Percentiles rank a stretch among this genome's conserved stretches.
These are phyloP conservation scores for Gynandropsis gynandra DNA, from an alignment of 345 rosid species.

Conservation along the genomic window DNA sequence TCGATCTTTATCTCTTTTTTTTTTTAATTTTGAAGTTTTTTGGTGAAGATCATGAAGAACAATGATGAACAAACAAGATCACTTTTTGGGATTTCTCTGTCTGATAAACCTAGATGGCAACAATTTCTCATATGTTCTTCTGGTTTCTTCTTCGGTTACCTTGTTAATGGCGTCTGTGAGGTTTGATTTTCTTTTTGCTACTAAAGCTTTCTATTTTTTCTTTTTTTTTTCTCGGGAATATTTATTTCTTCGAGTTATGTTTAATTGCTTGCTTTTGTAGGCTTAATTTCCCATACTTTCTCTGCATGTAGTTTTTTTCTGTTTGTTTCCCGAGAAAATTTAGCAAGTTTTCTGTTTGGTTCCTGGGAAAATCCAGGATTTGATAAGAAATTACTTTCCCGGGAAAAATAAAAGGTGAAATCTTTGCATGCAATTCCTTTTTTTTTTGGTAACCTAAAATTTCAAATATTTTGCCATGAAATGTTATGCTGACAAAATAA, in stretches of 20 bases:
- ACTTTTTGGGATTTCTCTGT: slow-evolving; percentile 63
- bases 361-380: slow-evolving; percentile 2
- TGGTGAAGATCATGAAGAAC: slow-evolving; percentile 40
- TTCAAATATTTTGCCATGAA: background rate
- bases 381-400: slow-evolving; percentile 7
- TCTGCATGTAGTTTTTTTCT: background rate
- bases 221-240: too few relatives aligned
- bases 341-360: background rate
- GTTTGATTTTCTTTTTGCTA: slow-evolving; percentile 35
- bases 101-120: slow-evolving; percentile 70
- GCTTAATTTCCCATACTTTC: too few relatives aligned
- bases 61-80: slow-evolving; percentile 55
- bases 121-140: slow-evolving; percentile 86
- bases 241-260: too few relatives aligned
- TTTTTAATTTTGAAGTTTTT: too few relatives aligned
- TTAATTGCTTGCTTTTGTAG: too few relatives aligned
- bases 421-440: slow-evolving; percentile 6
- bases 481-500: too few relatives aligned
- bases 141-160: slow-evolving; percentile 94
- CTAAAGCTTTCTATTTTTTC: too few relatives aligned
- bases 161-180: slow-evolving; percentile 94
- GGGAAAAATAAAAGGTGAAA: slow-evolving; percentile 1
- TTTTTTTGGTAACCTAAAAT: too few relatives aligned
- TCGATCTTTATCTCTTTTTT: background rate
- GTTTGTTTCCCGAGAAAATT: too few relatives aligned